Evolutionary conservation across 2,329 filamentous ascomycete species (phyloP), one percentile per base, ranked within the genome.

Genomic region (Hirsutella minnesotensis): DNA sequence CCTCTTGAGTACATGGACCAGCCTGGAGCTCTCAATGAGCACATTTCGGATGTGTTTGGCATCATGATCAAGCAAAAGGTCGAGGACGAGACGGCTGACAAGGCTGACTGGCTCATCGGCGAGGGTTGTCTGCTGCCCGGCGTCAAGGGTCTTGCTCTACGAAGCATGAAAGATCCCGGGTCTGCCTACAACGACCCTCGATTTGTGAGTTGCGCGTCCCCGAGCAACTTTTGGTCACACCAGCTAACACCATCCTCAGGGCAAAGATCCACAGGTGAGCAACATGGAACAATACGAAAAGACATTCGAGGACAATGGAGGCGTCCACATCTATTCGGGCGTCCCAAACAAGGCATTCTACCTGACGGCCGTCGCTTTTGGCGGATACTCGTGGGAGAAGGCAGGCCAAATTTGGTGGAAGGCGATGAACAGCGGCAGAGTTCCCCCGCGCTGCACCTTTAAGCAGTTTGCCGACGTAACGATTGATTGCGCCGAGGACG

Each of bases 331-430:
- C 39, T 73, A 67, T 56, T 75, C 71, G 5, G 73, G 73, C 5
- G 77, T 78, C 37, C 73, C 73, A 3, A 78, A 77, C 58, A 65
- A 66, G 47, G 73, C 73, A 3, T 78, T 78, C 48, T 73, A 73
- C 49, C 64, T 73, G 9, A 64, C 58, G 10, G 57, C 70, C 2
- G 54, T 61, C 4, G 62, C 58, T 2, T 66, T 77, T 48, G 72
- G 71, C 13, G 73, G 73, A 5, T 70, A 66, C 52, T 67, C 68
- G 4, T 77, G 67, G 68, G 70, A 73, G 51, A 72, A 70, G 56
- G 68, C 68, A 9, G 70, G 70, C 12, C 64, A 68, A 48, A 69
- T 73, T 44, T 73, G 69, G 70, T 73, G 70, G 69, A 64, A 66
- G 51, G 58, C 69, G 0, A 61, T 73, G 63, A 62, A 52, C 16